Percentiles rank a stretch among this genome's conserved stretches.
Evolutionary conservation across 352 stramenopile genomes (phyloP).

Genomic region (Phytophthora meadii): DNA sequence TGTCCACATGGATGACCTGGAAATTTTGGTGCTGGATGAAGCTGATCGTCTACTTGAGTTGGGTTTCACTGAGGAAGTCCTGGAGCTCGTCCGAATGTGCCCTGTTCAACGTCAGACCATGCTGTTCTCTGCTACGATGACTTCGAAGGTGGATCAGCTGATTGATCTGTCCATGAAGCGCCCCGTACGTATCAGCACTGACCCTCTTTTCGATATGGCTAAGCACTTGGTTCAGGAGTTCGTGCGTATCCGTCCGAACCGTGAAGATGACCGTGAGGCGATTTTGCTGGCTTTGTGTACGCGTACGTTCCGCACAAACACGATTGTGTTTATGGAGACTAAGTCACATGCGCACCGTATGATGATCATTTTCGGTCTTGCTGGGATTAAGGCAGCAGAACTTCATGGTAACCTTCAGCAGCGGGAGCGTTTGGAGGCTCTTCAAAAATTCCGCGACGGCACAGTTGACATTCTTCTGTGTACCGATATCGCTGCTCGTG

Average conservation of each 20-base stretch:
- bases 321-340: conserved; percentile 99
- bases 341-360: conserved; percentile 97
- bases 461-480: conserved; percentile 96
- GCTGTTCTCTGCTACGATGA: conserved; percentile 99
- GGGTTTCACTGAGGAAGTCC: conserved; percentile 97
- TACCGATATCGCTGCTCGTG: conserved; percentile 98
- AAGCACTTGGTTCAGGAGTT: conserved; percentile 98
- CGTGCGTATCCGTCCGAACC: conserved; percentile 92
- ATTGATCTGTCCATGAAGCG: conserved; percentile 97
- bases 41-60: conserved; percentile 97
- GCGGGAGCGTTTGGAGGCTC: conserved; percentile 94
- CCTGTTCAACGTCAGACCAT: conserved; percentile 97
- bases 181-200: conserved; percentile 94
- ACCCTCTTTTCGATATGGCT: conserved; percentile 95
- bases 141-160: conserved; percentile 97
- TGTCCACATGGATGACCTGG: conserved; percentile 97
- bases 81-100: conserved; percentile 96
- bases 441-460: conserved; percentile 96
- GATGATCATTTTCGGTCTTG: conserved; percentile 96
- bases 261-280: conserved; percentile 94
- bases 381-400: conserved; percentile 96
- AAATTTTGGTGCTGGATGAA: conserved; percentile 96
- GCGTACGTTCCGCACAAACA: conserved; percentile 94
- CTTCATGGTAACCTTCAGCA: conserved; percentile 99
- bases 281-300: conserved; percentile 96